Evolutionary conservation across 1,284 basidiomycete genomes (phyloP).

Genomic region (Tylopilus sp.): DNA sequence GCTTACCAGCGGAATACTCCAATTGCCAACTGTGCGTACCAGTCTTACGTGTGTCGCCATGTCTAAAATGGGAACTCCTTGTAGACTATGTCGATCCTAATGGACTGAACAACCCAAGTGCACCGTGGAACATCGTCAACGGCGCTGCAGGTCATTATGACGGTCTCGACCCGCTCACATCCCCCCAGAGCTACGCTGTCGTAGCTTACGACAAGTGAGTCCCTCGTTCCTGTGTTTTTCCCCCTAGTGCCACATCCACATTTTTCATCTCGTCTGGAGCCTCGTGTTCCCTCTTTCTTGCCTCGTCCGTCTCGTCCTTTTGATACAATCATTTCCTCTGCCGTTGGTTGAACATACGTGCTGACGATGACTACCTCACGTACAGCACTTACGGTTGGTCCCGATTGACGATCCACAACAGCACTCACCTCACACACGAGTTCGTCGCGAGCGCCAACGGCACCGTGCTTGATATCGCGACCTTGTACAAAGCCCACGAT

Average conservation of each 20-base stretch:
- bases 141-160: constrained; percentile 33
- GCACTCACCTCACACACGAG: constrained; percentile 31
- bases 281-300: too few species aligned
- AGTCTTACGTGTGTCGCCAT: background rate
- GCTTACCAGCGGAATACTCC: constrained; percentile 30
- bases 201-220: constrained; percentile 21
- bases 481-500: constrained; percentile 30
- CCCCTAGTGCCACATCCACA: too few species aligned
- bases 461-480: constrained; percentile 25
- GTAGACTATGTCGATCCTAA: constrained; percentile 26
- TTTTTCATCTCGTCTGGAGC: too few species aligned
- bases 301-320: background rate
- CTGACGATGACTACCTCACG: background rate
- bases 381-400: constrained; percentile 32
- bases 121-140: constrained; percentile 33
- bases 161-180: constrained; percentile 24
- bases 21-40: constrained; percentile 28
- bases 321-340: background rate
- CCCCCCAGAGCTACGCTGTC: constrained; percentile 9
- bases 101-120: constrained; percentile 27
- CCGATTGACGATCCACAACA: constrained; percentile 32
- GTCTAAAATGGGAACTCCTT: too few species aligned
- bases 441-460: constrained; percentile 33
- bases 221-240: background rate
- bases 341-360: background rate